Conservation (phyloP, 352 stramenopile species). For the Thalassiosira livingstoniorum region DNA sequence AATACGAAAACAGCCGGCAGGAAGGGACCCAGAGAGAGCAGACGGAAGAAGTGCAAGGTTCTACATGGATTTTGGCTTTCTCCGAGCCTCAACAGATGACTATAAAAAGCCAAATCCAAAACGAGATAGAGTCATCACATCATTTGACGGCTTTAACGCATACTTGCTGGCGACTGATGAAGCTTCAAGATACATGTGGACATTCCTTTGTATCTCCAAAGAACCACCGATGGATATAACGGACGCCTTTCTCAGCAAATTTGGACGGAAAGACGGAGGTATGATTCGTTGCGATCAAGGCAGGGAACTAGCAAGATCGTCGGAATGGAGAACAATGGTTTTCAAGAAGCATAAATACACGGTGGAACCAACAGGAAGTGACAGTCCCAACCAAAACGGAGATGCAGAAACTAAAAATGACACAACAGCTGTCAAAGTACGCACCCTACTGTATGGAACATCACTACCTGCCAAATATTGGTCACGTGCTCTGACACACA, state of each 20-base stretch:
- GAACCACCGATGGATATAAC: slow-evolving; percentile 15
- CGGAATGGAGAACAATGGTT: slow-evolving; percentile 3
- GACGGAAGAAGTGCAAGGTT: neutral
- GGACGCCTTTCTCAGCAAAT: no score
- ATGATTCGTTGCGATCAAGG: slow-evolving; percentile 39
- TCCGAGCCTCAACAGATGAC: slow-evolving; percentile 14
- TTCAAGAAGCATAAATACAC: slow-evolving; percentile 3
- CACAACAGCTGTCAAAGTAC: neutral
- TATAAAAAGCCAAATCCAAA: neutral
- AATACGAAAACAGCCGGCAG: slow-evolving; percentile 9
- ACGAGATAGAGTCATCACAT: slow-evolving; percentile 5
- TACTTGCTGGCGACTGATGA: slow-evolving; percentile 14
- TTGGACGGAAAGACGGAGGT: neutral
- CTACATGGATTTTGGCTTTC: slow-evolving; percentile 41
- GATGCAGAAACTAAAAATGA: neutral
- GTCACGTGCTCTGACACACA: slow-evolving; percentile 24
- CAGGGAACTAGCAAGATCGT: slow-evolving; percentile 16
- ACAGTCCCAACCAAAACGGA: slow-evolving; percentile 38
- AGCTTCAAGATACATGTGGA: neutral
- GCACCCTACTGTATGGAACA: slow-evolving; percentile 29
- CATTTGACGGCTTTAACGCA: neutral
- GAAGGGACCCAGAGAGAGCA: neutral
- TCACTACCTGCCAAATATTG: slow-evolving; percentile 30
- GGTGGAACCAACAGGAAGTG: slow-evolving; percentile 25
- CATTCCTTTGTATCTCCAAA: slow-evolving; percentile 30